A percentile compares a stretch with the other conserved stretches of the same genome.
Conservation (phyloP, 345 rosid genomes). For the Aquilaria malaccensis region DNA sequence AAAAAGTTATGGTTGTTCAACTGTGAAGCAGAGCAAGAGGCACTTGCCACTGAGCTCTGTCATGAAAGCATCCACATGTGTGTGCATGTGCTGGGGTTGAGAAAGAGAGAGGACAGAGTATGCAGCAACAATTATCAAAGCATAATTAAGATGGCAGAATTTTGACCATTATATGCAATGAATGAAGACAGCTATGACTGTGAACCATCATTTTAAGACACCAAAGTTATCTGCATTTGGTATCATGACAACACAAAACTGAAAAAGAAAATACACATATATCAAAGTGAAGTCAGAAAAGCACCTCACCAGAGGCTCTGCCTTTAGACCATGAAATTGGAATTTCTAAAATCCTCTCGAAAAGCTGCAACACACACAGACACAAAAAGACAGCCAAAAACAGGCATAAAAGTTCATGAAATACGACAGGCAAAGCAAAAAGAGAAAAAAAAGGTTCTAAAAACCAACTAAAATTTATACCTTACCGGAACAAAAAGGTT, state of each 20-base stretch:
- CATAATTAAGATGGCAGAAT: too few relatives aligned
- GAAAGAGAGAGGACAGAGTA: too few relatives aligned
- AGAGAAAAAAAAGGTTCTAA: conserved; percentile 1
- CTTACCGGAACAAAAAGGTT: conserved; percentile 93
- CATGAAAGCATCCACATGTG: too few relatives aligned
- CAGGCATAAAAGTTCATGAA: conserved; percentile 6
- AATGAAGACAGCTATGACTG: too few relatives aligned
- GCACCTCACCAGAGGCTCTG: conserved; percentile 99
- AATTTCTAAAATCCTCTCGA: conserved; percentile 87
- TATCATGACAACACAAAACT: background rate
- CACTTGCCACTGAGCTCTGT: too few relatives aligned
- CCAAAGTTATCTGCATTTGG: too few relatives aligned
- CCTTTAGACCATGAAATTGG: conserved; percentile 87
- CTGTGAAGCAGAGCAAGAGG: too few relatives aligned
- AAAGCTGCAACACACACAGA: conserved; percentile 41
- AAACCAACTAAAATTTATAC: conserved; percentile 17
- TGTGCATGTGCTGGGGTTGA: too few relatives aligned
- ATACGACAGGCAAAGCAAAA: background rate
- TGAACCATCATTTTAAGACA: too few relatives aligned
- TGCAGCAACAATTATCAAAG: too few relatives aligned
- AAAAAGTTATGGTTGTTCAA: too few relatives aligned
- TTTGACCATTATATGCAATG: too few relatives aligned
- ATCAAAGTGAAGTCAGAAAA: conserved; percentile 46
- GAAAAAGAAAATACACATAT: conserved; percentile 1
- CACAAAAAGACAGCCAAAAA: conserved; percentile 13